A percentile compares a stretch with the other conserved stretches of the same genome.
Evolutionary conservation across 1,284 basidiomycete genomes (phyloP).

Genomic region (Ustilago sp.): DNA sequence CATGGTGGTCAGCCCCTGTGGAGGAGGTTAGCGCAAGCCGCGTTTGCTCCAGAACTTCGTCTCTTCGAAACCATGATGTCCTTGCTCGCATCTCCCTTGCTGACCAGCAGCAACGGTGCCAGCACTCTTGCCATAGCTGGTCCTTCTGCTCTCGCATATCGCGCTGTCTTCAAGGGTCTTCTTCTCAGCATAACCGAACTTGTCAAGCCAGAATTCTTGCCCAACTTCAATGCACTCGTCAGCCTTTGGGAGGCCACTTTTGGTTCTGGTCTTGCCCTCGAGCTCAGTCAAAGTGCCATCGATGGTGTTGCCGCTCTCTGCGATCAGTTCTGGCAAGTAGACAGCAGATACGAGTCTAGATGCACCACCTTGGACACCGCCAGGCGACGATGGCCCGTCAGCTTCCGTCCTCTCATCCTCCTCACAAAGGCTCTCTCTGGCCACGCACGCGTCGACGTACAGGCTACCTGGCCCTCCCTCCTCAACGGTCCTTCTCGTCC

Average conservation of each 20-base stretch:
- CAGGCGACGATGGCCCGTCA: conserved; percentile 82
- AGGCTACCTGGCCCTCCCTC: conserved; percentile 44
- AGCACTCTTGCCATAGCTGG: conserved; percentile 74
- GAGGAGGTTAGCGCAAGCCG: conserved; percentile 68
- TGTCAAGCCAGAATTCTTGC: conserved; percentile 75
- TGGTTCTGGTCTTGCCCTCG: conserved; percentile 71
- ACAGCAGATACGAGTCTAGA: conserved; percentile 74
- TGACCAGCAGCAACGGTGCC: conserved; percentile 55
- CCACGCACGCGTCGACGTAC: conserved; percentile 34
- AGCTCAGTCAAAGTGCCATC: conserved; percentile 42
- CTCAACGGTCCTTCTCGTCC: conserved; percentile 31
- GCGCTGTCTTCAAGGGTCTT: conserved; percentile 82
- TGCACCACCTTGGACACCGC: conserved; percentile 82
- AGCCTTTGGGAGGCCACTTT: conserved; percentile 84
- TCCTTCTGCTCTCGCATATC: conserved; percentile 82
- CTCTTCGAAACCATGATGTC: conserved; percentile 64
- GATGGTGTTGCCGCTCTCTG: conserved; percentile 80
- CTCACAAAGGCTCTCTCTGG: conserved; percentile 81
- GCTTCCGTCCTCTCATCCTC: conserved; percentile 78
- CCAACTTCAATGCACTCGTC: conserved; percentile 76
- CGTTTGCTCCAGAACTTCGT: conserved; percentile 64
- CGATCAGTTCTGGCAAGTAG: conserved; percentile 80
- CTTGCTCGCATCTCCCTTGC: conserved; percentile 64
- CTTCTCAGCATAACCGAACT: conserved; percentile 78
- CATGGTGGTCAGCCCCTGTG: conserved; percentile 66